Base-by-base conservation (phyloP, 495 filamentous ascomycete species). In the Aspergillus panamensis region DNA sequence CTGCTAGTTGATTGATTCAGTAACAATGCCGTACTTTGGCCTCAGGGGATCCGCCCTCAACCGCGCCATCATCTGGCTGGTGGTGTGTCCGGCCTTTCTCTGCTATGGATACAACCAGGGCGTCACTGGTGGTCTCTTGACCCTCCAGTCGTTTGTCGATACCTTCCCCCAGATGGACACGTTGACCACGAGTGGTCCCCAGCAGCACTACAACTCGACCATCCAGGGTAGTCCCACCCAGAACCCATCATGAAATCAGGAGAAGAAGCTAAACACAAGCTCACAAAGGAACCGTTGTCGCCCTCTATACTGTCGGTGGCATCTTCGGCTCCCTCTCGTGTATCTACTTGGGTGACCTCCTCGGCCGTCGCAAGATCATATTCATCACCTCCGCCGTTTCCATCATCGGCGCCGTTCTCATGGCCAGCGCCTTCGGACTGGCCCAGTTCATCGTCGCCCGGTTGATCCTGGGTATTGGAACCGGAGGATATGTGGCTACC, bases 401-500 rank as follows among this genome's bases (percentile, higher is more conserved):
- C 32, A 63, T 74, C 17, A 67, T 80, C 20, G 77, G 73, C 30
- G 68, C 72, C 31, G 65, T 77, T 10, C 70, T 79, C n/a, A 74
- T 76, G 65, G 75, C 75, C 1, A 77, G 71, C 6, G 62, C 59
- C 29, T 74, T 52, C 58, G 68, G 65, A 51, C 61, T 74, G n/a
- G 54, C 64, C 17, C 69, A 68, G 54, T 73, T 75, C 14, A 67
- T 73, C 65, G 68, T 70, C 56, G 80, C 83, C 43, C 74, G 85
- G 58, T 64, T 80, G 16, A 67, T 87, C 29, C 82, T 84, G 37
- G 84, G 84, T 13, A 73, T 80, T 21, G 84, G 85, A 7, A 87
- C 83, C 8, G 85, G 85, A 35, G 82, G 84, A 17, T 72, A 85
- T 12, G 85, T 84, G 53, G 82, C 82, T 32, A 84, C 85, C 29